Evolutionary conservation across 116 monocot species (phyloP).

Genomic region (Zostera marina): DNA sequence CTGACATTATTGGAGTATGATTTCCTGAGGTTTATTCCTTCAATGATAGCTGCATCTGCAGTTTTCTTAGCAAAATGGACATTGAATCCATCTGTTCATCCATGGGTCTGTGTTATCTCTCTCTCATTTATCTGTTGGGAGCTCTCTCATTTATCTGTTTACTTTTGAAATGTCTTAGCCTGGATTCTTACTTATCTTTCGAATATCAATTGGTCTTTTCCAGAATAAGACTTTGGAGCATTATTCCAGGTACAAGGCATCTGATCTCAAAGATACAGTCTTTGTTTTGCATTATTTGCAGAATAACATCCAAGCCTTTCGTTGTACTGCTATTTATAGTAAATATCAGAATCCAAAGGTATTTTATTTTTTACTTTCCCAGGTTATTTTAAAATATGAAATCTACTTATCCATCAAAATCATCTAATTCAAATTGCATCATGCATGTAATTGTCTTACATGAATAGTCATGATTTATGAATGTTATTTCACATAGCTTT

Average conservation of each 20-base stretch:
- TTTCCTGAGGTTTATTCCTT: slow-evolving; percentile 53
- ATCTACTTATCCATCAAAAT: neutral
- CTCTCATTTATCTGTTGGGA: too few species aligned
- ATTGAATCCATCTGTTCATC: slow-evolving; percentile 39
- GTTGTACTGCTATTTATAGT: slow-evolving; percentile 39
- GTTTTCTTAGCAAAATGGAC: slow-evolving; percentile 61
- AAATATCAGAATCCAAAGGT: slow-evolving; percentile 32
- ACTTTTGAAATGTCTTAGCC: neutral
- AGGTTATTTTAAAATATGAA: neutral
- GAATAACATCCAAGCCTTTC: slow-evolving; percentile 22
- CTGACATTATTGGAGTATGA: slow-evolving; percentile 37
- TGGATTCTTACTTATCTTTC: neutral
- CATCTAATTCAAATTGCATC: too few species aligned
- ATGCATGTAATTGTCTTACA: neutral
- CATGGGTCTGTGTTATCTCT: slow-evolving; percentile 26
- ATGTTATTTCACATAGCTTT: too few species aligned
- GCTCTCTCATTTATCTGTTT: too few species aligned
- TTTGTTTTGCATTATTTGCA: slow-evolving; percentile 41
- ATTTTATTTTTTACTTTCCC: neutral
- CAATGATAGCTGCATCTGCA: slow-evolving; percentile 43
- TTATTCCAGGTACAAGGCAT: slow-evolving; percentile 43
- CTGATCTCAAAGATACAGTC: slow-evolving; percentile 33
- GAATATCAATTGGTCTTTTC: neutral
- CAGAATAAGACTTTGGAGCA: slow-evolving; percentile 56
- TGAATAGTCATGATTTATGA: neutral